Evolutionary conservation across 441 rosid genomes (phyloP).

Genomic region (Pelargonium citronellum): DNA sequence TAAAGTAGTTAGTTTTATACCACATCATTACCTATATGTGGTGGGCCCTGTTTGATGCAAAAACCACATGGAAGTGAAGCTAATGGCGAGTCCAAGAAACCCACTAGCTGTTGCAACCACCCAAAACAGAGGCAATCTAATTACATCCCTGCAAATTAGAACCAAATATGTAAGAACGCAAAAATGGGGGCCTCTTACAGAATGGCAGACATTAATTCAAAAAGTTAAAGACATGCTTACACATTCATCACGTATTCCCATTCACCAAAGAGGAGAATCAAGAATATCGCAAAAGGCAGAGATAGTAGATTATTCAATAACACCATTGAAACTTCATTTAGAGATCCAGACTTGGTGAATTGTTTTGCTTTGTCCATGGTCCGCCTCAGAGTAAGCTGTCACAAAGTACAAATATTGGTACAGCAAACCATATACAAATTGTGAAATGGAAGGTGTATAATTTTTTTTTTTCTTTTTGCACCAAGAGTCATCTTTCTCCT

Average conservation of each 20-base stretch:
- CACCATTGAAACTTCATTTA: constrained; percentile 89
- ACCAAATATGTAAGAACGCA: neutral
- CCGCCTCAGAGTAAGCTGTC: constrained; percentile 68
- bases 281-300: constrained; percentile 61
- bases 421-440: too few species aligned
- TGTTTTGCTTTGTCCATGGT: constrained; percentile 91
- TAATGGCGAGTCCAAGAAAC: constrained; percentile 78
- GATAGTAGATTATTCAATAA: constrained; percentile 78
- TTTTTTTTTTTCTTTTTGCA: neutral
- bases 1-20: neutral
- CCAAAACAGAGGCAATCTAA: constrained; percentile 72
- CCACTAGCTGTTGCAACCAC: constrained; percentile 78
- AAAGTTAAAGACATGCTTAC: constrained; percentile 36
- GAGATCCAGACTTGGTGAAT: constrained; percentile 57
- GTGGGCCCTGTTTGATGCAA: constrained; percentile 90
- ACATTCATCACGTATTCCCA: constrained; percentile 58
- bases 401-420: constrained; percentile 17
- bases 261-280: constrained; percentile 61
- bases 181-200: neutral
- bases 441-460: too few species aligned
- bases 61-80: constrained; percentile 97
- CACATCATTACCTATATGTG: constrained; percentile 56
- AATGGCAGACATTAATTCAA: neutral
- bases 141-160: constrained; percentile 50
- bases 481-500: constrained; percentile 8